Evolutionary conservation across 768 basidiomycete species (phyloP).

Genomic region (Sporobolomyces roseus): DNA sequence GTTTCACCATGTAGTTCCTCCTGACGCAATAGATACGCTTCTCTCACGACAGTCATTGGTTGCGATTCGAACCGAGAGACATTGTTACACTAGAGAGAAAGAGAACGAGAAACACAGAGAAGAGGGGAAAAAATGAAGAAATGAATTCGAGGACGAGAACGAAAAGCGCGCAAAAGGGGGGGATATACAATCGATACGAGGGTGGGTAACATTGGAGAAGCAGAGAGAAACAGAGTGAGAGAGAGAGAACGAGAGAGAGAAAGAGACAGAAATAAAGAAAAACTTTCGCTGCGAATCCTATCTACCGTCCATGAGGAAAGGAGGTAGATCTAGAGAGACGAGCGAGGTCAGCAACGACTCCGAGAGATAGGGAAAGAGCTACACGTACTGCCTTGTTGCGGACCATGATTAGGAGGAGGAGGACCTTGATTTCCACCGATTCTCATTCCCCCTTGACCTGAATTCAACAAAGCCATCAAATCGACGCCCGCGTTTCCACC

Average conservation of each 20-base stretch:
- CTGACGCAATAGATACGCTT: too few relatives aligned
- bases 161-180: too few relatives aligned
- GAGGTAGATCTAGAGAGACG: conserved; percentile 4
- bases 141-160: too few relatives aligned
- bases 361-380: not conserved
- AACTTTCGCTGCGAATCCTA: not conserved
- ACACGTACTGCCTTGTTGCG: conserved; percentile 9
- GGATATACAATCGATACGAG: not conserved
- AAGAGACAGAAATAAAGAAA: not conserved
- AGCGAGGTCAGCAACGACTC: not conserved
- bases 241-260: conserved; percentile 2
- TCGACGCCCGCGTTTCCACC: conserved; percentile 32
- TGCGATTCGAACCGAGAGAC: not conserved
- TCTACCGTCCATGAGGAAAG: conserved; percentile 9
- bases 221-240: not conserved
- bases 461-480: conserved; percentile 39
- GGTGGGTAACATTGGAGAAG: not conserved
- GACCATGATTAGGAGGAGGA: not conserved
- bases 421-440: conserved; percentile 18
- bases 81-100: not conserved
- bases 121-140: too few relatives aligned
- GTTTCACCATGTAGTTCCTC: too few relatives aligned
- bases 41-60: too few relatives aligned
- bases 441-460: conserved; percentile 24
- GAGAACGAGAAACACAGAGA: too few relatives aligned